phyloP scores from a whole-genome alignment of 164 flowering plant species.

The Brasenia schreberi region DNA sequence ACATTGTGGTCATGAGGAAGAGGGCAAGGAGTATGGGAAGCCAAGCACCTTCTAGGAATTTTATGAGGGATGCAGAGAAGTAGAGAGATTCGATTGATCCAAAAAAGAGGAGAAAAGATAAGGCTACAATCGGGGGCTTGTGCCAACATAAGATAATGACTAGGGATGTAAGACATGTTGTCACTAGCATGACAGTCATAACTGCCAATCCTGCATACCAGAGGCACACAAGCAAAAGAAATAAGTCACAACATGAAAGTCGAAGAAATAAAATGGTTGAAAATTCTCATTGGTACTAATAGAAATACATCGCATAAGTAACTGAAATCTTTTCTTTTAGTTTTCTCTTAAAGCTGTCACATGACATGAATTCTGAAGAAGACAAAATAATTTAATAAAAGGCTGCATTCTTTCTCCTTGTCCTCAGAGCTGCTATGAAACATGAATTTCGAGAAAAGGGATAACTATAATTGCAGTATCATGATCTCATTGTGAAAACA shows the following conservation, averaged over 20 bases:
- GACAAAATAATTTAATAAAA: too few relatives aligned
- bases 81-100: constrained; percentile 75
- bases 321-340: not conserved
- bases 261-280: not conserved
- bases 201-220: constrained; percentile 69
- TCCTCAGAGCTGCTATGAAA: not conserved
- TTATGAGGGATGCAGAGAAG: constrained; percentile 85
- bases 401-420: too few relatives aligned
- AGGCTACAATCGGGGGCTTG: constrained; percentile 70
- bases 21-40: constrained; percentile 92
- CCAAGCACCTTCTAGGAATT: constrained; percentile 93
- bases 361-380: not conserved
- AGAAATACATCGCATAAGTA: not conserved
- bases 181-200: constrained; percentile 90
- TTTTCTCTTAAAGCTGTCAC: not conserved
- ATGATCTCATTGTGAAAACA: not conserved
- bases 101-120: constrained; percentile 67
- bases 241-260: not conserved
- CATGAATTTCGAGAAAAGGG: not conserved
- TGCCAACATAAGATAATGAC: constrained; percentile 86
- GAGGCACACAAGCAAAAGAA: not conserved
- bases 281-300: not conserved
- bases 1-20: constrained; percentile 74
- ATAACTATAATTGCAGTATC: not conserved
- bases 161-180: constrained; percentile 78